Evolutionary conservation across 352 stramenopile species (phyloP).

Genomic region (Phytopythium boreale): DNA sequence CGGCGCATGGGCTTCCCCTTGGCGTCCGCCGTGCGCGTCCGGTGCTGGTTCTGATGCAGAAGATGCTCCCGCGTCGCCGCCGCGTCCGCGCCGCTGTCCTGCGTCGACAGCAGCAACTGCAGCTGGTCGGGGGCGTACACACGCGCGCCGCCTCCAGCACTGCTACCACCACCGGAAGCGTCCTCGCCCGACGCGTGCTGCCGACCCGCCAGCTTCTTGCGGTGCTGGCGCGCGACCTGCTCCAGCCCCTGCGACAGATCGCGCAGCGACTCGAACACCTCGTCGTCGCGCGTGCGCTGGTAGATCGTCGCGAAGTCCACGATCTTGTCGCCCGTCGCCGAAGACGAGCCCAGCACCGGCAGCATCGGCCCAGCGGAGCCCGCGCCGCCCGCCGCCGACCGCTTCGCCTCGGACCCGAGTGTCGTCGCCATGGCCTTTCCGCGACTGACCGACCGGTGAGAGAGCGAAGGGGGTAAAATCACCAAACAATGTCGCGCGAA

Average conservation of each 20-base stretch:
- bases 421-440: conserved; percentile 6
- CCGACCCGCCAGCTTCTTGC: conserved; percentile 14
- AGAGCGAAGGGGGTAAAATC: background rate
- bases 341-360: conserved; percentile 21
- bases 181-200: conserved; percentile 13
- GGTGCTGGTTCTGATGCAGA: conserved; percentile 22
- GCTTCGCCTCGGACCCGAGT: background rate
- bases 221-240: conserved; percentile 34
- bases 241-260: conserved; percentile 60
- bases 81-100: conserved; percentile 36
- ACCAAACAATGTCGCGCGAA: conserved; percentile 11
- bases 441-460: background rate
- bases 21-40: conserved; percentile 20
- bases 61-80: conserved; percentile 40
- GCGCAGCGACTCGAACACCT: conserved; percentile 46
- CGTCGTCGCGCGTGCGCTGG: conserved; percentile 49
- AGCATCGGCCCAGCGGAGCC: background rate
- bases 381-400: background rate
- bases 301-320: conserved; percentile 71
- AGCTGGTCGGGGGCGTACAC: conserved; percentile 60
- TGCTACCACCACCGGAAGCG: too few relatives aligned
- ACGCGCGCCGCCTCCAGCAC: too few relatives aligned
- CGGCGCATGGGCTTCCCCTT: conserved; percentile 78
- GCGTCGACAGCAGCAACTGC: conserved; percentile 57
- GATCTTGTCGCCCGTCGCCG: conserved; percentile 11